Percentiles rank a stretch among this genome's conserved stretches.
phyloP scores from a whole-genome alignment of 2,329 filamentous ascomycete species.

The Furcasterigmium furcatum region DNA sequence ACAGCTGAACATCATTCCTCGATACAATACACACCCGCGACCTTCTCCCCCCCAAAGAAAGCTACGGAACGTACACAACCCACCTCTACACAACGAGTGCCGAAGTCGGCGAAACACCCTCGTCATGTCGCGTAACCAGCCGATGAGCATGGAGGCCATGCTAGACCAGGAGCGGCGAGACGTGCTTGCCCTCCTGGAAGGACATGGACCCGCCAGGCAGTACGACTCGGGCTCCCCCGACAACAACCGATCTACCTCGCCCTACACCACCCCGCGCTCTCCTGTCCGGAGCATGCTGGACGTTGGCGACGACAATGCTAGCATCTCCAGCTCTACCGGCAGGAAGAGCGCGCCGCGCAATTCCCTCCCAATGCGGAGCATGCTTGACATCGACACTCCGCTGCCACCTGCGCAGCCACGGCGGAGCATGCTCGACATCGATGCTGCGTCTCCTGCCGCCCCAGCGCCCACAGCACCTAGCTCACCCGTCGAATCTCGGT shows the following conservation, averaged over 20 bases:
- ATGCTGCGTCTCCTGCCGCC: slow-evolving; percentile 28
- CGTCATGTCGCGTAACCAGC: slow-evolving; percentile 29
- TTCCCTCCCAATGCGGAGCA: slow-evolving; percentile 57
- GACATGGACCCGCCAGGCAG: slow-evolving; percentile 27
- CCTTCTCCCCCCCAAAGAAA: too few species aligned
- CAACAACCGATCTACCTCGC: slow-evolving; percentile 45
- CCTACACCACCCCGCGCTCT: slow-evolving; percentile 56
- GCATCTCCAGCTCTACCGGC: slow-evolving; percentile 15
- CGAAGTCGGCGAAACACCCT: too few species aligned
- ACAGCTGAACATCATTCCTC: too few species aligned
- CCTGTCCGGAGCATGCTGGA: slow-evolving; percentile 69
- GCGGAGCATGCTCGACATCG: slow-evolving; percentile 52
- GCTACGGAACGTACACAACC: too few species aligned
- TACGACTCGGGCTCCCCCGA: slow-evolving; percentile 25
- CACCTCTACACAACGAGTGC: too few species aligned
- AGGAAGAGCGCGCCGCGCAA: slow-evolving; percentile 29
- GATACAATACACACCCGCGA: too few species aligned
- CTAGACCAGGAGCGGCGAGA: slow-evolving; percentile 75
- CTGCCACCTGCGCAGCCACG: slow-evolving; percentile 31
- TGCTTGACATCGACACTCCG: slow-evolving; percentile 56
- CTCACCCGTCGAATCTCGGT: slow-evolving; percentile 39
- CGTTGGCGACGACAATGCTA: slow-evolving; percentile 42
- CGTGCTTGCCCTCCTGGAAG: slow-evolving; percentile 67
- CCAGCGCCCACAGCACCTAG: slow-evolving; percentile 39
- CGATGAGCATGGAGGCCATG: slow-evolving; percentile 74